Evolutionary conservation across 441 rosid genomes (phyloP).

Genomic region (Populus hybrid): DNA sequence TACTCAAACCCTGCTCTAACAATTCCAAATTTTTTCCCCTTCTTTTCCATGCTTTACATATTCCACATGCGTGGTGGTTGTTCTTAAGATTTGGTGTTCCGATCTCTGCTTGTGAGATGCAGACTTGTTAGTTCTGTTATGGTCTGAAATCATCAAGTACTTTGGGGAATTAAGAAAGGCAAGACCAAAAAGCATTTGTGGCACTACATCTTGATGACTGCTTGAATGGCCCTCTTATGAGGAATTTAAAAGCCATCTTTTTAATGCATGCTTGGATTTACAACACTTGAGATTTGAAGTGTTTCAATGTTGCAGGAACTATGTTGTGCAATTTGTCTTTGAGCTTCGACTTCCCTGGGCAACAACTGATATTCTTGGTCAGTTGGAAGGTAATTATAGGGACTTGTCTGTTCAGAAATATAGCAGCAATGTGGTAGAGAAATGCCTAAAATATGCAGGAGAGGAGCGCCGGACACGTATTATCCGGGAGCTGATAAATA

Average conservation of each 20-base stretch:
- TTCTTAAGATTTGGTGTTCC: background rate
- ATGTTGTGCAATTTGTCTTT: slow-evolving; percentile 75
- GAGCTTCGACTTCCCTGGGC: slow-evolving; percentile 71
- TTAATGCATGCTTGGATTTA: background rate
- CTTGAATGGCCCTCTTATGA: background rate
- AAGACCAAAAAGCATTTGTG: background rate
- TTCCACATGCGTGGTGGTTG: background rate
- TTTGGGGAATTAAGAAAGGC: background rate
- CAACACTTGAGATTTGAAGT: background rate
- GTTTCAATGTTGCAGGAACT: slow-evolving; percentile 50
- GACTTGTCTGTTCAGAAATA: slow-evolving; percentile 83
- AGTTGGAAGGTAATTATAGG: slow-evolving; percentile 60
- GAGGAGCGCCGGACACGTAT: slow-evolving; percentile 48
- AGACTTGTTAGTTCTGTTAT: background rate
- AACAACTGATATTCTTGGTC: slow-evolving; percentile 46
- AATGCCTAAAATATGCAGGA: slow-evolving; percentile 57
- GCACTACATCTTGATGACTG: background rate
- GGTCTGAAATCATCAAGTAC: background rate
- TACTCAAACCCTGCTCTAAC: background rate
- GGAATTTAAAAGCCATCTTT: background rate
- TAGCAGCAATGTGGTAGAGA: slow-evolving; percentile 90
- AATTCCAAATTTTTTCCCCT: background rate
- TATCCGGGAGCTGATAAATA: slow-evolving; percentile 54
- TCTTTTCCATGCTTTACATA: background rate
- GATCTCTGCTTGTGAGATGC: background rate